Evolutionary conservation across 805 yeast species (phyloP), one percentile per base, ranked within the genome.

Genomic region (Yueomyces sinensis): DNA sequence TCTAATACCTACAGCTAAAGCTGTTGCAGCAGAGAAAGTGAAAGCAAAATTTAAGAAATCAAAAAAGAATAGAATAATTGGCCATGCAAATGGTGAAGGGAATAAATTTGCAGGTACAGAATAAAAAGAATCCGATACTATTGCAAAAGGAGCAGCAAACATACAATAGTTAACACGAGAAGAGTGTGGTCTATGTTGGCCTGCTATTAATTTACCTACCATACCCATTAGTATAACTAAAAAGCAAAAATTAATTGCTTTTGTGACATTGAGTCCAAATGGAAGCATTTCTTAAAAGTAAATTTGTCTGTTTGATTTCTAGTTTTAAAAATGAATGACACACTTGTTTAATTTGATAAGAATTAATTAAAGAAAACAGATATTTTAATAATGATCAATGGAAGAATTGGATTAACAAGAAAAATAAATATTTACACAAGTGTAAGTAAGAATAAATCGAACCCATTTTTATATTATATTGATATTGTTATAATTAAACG

Each of bases 21-120:
- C 94, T 39, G 94, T 74, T 49, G 87, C 96, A 46, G 82, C 97
- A 32, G 97, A 76, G 59, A 89, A 82, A 34, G 94, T 76, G 76
- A 89, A 89, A 47, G 86, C 81, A 48, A 76, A 63, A 72, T 86
- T 86, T 62, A 89, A 67, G 64, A 84, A 77, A 69, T 89, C 97
- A 53, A 82, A 65, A 38, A 64, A 48, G 36, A 78, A 73, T 56
- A 82, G 60, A 46, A 86, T 59, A 32, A 82, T 59, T 47, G 97
- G 96, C 79, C 93, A 81, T 30, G 94, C 94, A 9, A 23, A 19
- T 41, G 89, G 67, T 13, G 41, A 39, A 49, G 75, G 74, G 43
- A 83, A 49, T 48, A 89, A 74, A 65, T 71, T 74, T 30, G 95
- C 94, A 36, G 70, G 57, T 19, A 78, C 44, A 37, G 93, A 94